Percentiles rank a stretch among this genome's conserved stretches.
Evolutionary conservation across 2,329 filamentous ascomycete species (phyloP).

Genomic region (Paecilomyces fulvus): DNA sequence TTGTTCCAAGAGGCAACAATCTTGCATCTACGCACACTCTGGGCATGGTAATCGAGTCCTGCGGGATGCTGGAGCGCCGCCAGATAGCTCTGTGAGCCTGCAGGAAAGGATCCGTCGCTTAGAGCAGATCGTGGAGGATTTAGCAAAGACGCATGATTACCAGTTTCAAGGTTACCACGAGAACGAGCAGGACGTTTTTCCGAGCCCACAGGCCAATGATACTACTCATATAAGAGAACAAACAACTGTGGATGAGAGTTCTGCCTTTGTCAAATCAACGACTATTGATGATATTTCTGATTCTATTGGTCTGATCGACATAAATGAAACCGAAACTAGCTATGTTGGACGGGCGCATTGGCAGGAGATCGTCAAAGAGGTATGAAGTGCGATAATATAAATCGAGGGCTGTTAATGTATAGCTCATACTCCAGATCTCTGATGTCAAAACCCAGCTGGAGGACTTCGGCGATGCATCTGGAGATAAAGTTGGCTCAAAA

Average conservation of each 20-base stretch:
- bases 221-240: background rate
- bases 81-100: background rate
- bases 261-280: background rate
- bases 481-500: background rate
- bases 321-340: slow-evolving; percentile 3
- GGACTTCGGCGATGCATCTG: background rate
- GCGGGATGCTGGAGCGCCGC: background rate
- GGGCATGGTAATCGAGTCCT: background rate
- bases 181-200: background rate
- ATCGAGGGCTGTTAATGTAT: background rate
- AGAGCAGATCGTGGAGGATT: background rate
- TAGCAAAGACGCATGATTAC: background rate
- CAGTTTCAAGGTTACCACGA: background rate
- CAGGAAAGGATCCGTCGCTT: background rate
- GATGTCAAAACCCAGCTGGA: slow-evolving; percentile 6
- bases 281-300: background rate
- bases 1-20: background rate
- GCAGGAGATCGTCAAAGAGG: slow-evolving; percentile 4
- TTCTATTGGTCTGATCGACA: slow-evolving; percentile 2
- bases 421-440: slow-evolving; percentile 1
- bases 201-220: background rate
- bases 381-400: background rate
- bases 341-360: slow-evolving; percentile 7
- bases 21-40: background rate
- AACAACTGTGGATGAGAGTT: background rate